These are phyloP conservation scores for Pseudozyma thailandica DNA, from an alignment of 1,284 basidiomycete species.

Conservation along the genomic window DNA sequence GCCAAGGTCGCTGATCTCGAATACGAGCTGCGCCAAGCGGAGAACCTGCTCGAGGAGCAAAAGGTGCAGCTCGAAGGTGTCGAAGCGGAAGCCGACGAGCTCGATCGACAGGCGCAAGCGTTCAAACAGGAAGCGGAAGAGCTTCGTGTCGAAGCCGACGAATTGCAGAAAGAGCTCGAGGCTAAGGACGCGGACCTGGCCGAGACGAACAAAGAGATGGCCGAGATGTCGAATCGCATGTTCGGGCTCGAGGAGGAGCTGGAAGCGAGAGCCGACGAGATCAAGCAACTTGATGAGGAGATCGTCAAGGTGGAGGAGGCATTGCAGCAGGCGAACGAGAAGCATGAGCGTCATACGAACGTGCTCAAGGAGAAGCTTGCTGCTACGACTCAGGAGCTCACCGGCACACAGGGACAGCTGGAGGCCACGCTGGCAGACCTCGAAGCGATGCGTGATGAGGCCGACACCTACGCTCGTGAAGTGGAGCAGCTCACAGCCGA, in stretches of 20 bases:
- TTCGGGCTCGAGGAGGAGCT: constrained; percentile 51
- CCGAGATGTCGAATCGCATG: constrained; percentile 67
- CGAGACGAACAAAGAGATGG: constrained; percentile 73
- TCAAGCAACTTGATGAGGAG: constrained; percentile 71
- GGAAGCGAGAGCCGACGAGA: constrained; percentile 68
- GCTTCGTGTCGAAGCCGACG: constrained; percentile 45
- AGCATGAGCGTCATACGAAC: constrained; percentile 52
- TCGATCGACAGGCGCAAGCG: constrained; percentile 43
- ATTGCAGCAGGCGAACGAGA: constrained; percentile 71
- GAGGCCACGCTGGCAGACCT: constrained; percentile 48
- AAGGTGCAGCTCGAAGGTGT: constrained; percentile 70
- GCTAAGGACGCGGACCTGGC: constrained; percentile 69
- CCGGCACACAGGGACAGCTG: constrained; percentile 32
- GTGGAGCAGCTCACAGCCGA: constrained; percentile 46
- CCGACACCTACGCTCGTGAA: constrained; percentile 42
- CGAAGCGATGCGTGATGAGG: constrained; percentile 51
- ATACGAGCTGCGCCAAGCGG: constrained; percentile 53
- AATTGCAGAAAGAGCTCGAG: constrained; percentile 46
- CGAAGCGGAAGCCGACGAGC: constrained; percentile 47
- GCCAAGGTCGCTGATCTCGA: constrained; percentile 55
- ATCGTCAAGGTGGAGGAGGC: constrained; percentile 78
- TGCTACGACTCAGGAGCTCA: constrained; percentile 27
- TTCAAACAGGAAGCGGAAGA: constrained; percentile 64
- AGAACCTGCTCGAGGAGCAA: constrained; percentile 65
- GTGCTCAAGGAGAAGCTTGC: constrained; percentile 51